A percentile compares a stretch with the other conserved stretches of the same genome.
Evolutionary conservation across 2,329 filamentous ascomycete genomes (phyloP).

Genomic region (Xylaria arbuscula): DNA sequence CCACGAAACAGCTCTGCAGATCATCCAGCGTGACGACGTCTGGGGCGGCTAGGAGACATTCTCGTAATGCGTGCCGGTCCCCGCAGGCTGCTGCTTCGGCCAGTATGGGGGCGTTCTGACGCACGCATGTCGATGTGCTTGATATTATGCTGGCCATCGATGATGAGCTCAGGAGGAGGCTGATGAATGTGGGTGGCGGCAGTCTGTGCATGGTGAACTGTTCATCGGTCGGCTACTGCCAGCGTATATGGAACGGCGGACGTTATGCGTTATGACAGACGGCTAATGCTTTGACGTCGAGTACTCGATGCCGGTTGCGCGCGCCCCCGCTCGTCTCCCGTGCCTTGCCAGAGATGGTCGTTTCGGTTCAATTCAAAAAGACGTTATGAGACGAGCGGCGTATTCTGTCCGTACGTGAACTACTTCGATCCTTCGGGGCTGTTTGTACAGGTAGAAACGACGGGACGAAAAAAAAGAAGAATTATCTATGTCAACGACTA

Average conservation of each 20-base stretch:
- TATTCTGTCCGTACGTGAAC: conserved; percentile 5
- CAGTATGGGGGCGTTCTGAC: conserved; percentile 53
- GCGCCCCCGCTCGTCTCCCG: not conserved
- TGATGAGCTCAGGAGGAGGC: conserved; percentile 50
- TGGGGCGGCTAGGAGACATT: conserved; percentile 56
- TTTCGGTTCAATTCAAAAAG: conserved; percentile 1
- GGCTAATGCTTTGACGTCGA: not conserved
- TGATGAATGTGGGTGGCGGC: conserved; percentile 48
- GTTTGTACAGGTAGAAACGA: not conserved
- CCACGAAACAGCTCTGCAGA: conserved; percentile 54
- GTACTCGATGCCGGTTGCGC: not conserved
- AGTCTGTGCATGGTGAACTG: conserved; percentile 35
- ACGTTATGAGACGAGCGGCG: not conserved
- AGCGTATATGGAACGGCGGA: not conserved
- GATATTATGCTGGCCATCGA: conserved; percentile 44
- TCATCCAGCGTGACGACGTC: conserved; percentile 47
- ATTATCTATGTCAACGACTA: not conserved
- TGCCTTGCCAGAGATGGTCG: not conserved
- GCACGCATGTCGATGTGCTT: conserved; percentile 54
- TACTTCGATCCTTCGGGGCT: not conserved
- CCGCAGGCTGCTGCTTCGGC: conserved; percentile 58
- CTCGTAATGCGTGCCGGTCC: conserved; percentile 54
- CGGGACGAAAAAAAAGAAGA: conserved; percentile 13
- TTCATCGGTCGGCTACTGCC: not conserved
- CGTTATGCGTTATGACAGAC: conserved; percentile 13